A percentile compares a stretch with the other conserved stretches of the same genome.
These are phyloP conservation scores for Aspergillus ochraceoroseus DNA, from an alignment of 2,329 filamentous ascomycete genomes.

Conservation along the genomic window DNA sequence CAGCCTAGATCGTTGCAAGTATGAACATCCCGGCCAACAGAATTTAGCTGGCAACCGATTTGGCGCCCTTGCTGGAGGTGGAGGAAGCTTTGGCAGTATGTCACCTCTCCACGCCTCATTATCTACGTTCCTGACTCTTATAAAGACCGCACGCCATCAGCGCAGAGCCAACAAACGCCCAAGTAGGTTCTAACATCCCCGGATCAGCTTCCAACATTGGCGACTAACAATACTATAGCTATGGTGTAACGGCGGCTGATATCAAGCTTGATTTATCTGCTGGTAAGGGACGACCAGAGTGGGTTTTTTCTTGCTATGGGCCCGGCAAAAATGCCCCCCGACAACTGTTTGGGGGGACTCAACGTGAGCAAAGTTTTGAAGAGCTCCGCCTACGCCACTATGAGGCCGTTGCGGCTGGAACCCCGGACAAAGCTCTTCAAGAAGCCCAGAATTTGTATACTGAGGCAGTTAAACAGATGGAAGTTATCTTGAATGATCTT, in stretches of 20 bases:
- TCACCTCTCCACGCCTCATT: neutral
- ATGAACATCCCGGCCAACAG: slow-evolving; percentile 52
- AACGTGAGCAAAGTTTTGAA: slow-evolving; percentile 80
- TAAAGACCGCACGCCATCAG: slow-evolving; percentile 21
- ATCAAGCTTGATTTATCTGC: slow-evolving; percentile 62
- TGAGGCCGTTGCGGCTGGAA: slow-evolving; percentile 58
- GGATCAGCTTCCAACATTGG: neutral
- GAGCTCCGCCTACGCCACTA: slow-evolving; percentile 75
- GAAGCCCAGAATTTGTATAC: slow-evolving; percentile 54
- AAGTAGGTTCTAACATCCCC: slow-evolving; percentile 23
- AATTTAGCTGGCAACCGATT: slow-evolving; percentile 55
- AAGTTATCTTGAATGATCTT: slow-evolving; percentile 63
- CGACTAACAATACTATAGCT: slow-evolving; percentile 35
- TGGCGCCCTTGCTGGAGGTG: slow-evolving; percentile 43
- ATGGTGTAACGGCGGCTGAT: slow-evolving; percentile 53
- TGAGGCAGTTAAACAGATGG: slow-evolving; percentile 65
- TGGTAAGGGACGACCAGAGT: slow-evolving; percentile 65
- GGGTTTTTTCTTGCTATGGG: slow-evolving; percentile 82
- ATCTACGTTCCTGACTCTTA: slow-evolving; percentile 15
- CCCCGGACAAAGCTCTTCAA: slow-evolving; percentile 51
- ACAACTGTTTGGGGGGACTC: slow-evolving; percentile 74
- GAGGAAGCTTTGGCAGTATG: slow-evolving; percentile 41
- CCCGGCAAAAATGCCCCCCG: slow-evolving; percentile 70
- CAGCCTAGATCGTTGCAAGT: slow-evolving; percentile 52
- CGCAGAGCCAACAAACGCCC: slow-evolving; percentile 18